Conservation (phyloP, 75 land plant genomes). For the Azolla pinnata region DNA sequence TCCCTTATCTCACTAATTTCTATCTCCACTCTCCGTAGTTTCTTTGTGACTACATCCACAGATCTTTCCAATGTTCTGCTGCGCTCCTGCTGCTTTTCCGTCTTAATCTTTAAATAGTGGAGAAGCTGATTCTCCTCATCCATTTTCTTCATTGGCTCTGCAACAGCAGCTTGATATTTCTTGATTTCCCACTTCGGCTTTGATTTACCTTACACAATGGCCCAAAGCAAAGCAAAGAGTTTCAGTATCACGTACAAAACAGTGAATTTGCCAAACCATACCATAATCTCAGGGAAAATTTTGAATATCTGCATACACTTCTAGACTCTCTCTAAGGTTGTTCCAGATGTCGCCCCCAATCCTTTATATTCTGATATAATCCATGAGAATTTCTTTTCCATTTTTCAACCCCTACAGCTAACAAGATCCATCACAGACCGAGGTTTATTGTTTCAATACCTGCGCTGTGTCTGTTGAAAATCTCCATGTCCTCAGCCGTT, state of each 20-base stretch:
- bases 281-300: neutral
- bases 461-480: conserved; percentile 63
- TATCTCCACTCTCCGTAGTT: conserved; percentile 32
- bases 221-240: neutral
- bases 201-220: conserved; percentile 42
- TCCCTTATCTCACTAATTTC: conserved; percentile 45
- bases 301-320: too few relatives aligned
- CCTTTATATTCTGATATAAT: too few relatives aligned
- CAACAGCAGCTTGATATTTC: conserved; percentile 59
- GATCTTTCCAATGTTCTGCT: conserved; percentile 45
- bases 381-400: too few relatives aligned
- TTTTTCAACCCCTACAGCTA: too few relatives aligned
- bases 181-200: conserved; percentile 61
- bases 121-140: conserved; percentile 58
- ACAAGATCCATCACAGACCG: neutral
- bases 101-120: conserved; percentile 27
- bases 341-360: too few relatives aligned
- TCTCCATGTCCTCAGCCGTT: conserved; percentile 52
- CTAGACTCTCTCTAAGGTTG: too few relatives aligned
- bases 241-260: neutral
- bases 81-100: conserved; percentile 28
- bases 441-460: conserved; percentile 27
- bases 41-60: conserved; percentile 26
- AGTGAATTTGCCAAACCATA: neutral
- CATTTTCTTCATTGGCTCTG: conserved; percentile 58